Evolutionary conservation across 164 flowering plant genomes (phyloP).

Genomic region (Litsea cubeba): DNA sequence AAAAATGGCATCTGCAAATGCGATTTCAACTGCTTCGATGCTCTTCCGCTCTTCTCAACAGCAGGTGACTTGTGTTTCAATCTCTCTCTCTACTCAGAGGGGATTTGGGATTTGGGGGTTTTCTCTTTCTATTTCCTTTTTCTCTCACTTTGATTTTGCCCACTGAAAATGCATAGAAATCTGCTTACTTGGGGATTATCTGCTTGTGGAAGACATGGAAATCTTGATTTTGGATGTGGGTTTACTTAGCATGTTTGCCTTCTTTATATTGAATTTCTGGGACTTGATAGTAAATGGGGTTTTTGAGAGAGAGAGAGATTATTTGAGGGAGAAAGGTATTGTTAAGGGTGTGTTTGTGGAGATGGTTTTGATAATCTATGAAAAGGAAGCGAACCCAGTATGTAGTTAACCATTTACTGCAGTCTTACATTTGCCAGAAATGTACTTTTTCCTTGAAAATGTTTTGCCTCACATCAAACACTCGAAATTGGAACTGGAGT

Average conservation of each 20-base stretch:
- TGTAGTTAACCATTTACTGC: too few species aligned
- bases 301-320: background rate
- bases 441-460: too few species aligned
- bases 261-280: background rate
- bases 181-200: too few species aligned
- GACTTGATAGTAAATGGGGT: background rate
- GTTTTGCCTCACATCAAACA: too few species aligned
- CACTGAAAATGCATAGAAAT: too few species aligned
- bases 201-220: background rate
- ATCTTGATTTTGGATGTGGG: too few species aligned
- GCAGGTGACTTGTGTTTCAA: conserved; percentile 18
- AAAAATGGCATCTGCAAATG: conserved; percentile 74
- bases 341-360: background rate
- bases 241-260: background rate
- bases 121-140: too few species aligned
- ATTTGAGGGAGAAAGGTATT: background rate
- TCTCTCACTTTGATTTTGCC: too few species aligned
- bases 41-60: conserved; percentile 53
- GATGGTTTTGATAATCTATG: background rate
- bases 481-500: too few species aligned
- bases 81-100: background rate
- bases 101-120: too few species aligned
- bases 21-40: conserved; percentile 52
- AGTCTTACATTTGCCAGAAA: too few species aligned
- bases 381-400: too few species aligned